Conservation (phyloP, 2,329 filamentous ascomycete genomes). For the Neonectria sp. region DNA sequence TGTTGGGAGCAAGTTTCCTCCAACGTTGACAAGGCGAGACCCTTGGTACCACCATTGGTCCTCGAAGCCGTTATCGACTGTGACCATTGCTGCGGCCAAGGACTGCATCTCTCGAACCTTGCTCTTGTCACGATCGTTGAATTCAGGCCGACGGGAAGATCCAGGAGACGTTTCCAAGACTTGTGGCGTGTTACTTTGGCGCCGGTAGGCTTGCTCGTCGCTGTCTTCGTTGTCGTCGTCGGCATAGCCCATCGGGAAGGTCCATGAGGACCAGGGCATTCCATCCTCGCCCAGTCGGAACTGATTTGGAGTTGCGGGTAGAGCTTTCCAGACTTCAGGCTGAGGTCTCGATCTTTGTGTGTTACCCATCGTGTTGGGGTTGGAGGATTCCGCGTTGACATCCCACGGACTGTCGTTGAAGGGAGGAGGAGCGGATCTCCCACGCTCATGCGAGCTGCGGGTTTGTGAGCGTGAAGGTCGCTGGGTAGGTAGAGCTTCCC, state of each 20-base stretch:
- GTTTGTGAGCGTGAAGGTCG: slow-evolving; percentile 41
- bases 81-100: slow-evolving; percentile 68
- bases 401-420: slow-evolving; percentile 65
- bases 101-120: slow-evolving; percentile 60
- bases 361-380: slow-evolving; percentile 43
- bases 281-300: slow-evolving; percentile 61
- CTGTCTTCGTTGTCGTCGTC: slow-evolving; percentile 32
- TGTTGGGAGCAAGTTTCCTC: slow-evolving; percentile 39
- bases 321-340: slow-evolving; percentile 57
- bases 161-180: slow-evolving; percentile 8
- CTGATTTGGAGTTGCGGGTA: slow-evolving; percentile 57
- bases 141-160: slow-evolving; percentile 27
- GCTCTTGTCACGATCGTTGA: slow-evolving; percentile 51
- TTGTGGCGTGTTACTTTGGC: slow-evolving; percentile 12
- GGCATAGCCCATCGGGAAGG: slow-evolving; percentile 42
- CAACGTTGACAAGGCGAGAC: slow-evolving; percentile 45
- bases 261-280: slow-evolving; percentile 62
- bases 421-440: slow-evolving; percentile 65
- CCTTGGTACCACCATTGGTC: slow-evolving; percentile 72
- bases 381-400: slow-evolving; percentile 50
- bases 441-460: slow-evolving; percentile 58
- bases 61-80: slow-evolving; percentile 71
- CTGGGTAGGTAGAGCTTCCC: slow-evolving; percentile 14
- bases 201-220: slow-evolving; percentile 11
- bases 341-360: slow-evolving; percentile 35